Evolutionary conservation across 164 flowering plant species (phyloP), one percentile per base, ranked within the genome.

Genomic region (Nelumbo lutea): DNA sequence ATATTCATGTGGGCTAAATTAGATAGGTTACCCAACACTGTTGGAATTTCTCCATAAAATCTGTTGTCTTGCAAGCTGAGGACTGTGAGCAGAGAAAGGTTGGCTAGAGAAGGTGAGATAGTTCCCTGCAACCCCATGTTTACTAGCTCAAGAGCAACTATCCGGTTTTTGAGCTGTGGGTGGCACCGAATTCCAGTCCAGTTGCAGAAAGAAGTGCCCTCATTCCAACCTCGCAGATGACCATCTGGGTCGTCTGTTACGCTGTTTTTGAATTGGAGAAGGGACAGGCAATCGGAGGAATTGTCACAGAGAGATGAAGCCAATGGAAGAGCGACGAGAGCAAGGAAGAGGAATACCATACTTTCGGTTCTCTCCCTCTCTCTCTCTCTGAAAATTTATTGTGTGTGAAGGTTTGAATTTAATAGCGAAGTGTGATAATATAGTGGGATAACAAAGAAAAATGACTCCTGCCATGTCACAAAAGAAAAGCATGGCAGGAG

Each of bases 151-250:
- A 68, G 63, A 38, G 62, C 62, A 2, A 63, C 11, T 10, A 56
- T 62, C 45, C 67, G 63, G 59, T 68, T 42, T 50, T 66, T 40
- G 52, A 59, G 57, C 3, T 62, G 40, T n/a, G 13, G 43, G 65
- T 61, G 69, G 61, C 65, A 66, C 7, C 52, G 51, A 27, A 72
- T 64, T 52, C 70, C 69, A 43, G 75, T 72, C 65, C 69, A 66
- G 47, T 66, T 72, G 75, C 75, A 72, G 67, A 72, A 67, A 67
- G 42, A 55, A 51, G 44, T 66, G 39, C 57, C 53, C 59, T 61
- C 45, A 38, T 67, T 62, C 70, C 62, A 72, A 9, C 47, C 59
- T 57, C 41, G 63, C 40, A 73, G 64, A 73, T 56, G 59, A 62
- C 45, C 58, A 41, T 48, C 38, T 27, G 73, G 72, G 59, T 70